These are phyloP conservation scores for Cymbidium sinense DNA, from an alignment of 106 monocot species.

Conservation along the genomic window DNA sequence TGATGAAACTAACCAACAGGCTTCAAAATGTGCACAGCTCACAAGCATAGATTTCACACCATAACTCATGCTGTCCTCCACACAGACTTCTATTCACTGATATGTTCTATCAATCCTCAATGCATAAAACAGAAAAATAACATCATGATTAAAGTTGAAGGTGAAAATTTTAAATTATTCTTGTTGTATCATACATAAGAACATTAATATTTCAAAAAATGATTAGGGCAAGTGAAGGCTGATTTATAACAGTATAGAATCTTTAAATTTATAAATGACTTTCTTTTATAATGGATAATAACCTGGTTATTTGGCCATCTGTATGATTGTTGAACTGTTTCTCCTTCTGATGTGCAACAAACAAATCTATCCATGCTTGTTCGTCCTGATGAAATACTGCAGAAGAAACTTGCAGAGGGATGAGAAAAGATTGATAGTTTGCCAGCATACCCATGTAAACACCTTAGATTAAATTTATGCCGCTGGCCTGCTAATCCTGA, in stretches of 20 bases:
- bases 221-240: neutral
- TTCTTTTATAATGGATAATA: neutral
- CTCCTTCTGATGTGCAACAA: constrained; percentile 25
- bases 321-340: constrained; percentile 24
- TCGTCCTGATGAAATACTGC: constrained; percentile 15
- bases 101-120: neutral
- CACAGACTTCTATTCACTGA: neutral
- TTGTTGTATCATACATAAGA: neutral
- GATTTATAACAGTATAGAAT: neutral
- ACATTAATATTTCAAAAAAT: neutral
- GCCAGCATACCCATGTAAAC: constrained; percentile 4
- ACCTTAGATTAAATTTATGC: constrained; percentile 8
- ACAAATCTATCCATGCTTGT: constrained; percentile 20
- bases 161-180: neutral
- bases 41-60: too few relatives aligned
- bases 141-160: neutral
- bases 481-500: constrained; percentile 1
- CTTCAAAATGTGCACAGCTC: too few relatives aligned
- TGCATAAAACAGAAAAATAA: neutral
- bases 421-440: constrained; percentile 7
- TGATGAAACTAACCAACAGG: too few relatives aligned
- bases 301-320: constrained; percentile 56
- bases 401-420: constrained; percentile 18
- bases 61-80: neutral
- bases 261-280: neutral